Conservation (phyloP, 176 grass and related monocot species). For the Carex scoparia region DNA sequence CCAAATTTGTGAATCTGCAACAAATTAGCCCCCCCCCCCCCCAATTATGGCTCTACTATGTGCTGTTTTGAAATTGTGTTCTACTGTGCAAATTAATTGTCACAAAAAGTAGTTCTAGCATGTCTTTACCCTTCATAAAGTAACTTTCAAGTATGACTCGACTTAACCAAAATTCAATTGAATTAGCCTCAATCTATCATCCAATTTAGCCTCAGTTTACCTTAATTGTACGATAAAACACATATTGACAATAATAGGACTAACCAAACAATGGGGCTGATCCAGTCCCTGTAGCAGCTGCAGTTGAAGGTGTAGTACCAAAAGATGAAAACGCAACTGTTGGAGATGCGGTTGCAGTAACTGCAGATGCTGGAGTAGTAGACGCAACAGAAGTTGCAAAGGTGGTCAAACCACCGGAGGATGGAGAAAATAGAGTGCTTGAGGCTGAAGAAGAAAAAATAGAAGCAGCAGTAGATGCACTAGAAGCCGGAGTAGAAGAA, state of each 20-base stretch:
- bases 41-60: neutral
- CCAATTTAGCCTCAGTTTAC: neutral
- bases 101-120: neutral
- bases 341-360: slow-evolving; percentile 23
- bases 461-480: slow-evolving; percentile 28
- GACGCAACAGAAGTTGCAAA: slow-evolving; percentile 37
- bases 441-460: slow-evolving; percentile 43
- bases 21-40: neutral
- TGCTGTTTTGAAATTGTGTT: neutral
- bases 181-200: neutral
- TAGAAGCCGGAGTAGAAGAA: slow-evolving; percentile 15
- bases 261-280: slow-evolving; percentile 52
- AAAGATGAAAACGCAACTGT: slow-evolving; percentile 53
- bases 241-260: slow-evolving; percentile 24
- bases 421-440: slow-evolving; percentile 31
- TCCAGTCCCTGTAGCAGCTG: slow-evolving; percentile 25
- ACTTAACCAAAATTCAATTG: neutral
- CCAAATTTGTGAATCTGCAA: neutral
- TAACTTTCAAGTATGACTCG: neutral
- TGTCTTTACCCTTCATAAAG: neutral
- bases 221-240: neutral
- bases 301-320: slow-evolving; percentile 34
- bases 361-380: slow-evolving; percentile 30
- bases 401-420: slow-evolving; percentile 6
- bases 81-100: neutral